These are phyloP conservation scores for Cyanidioschyzon merolae DNA, from an alignment of 23 red algal genomes.

Conservation along the genomic window DNA sequence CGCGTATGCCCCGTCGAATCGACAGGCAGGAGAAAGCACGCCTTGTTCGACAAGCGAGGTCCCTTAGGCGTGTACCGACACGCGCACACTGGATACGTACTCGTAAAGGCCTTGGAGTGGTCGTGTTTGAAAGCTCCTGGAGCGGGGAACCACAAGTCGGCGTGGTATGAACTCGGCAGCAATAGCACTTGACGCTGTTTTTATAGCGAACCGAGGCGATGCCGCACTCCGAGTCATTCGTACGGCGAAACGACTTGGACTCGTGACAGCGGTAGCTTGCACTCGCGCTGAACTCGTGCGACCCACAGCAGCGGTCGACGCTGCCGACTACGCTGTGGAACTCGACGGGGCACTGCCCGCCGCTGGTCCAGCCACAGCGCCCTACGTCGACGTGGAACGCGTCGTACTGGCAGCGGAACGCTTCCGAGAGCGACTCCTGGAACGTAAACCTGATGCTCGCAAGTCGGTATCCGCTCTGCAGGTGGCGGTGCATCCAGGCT, in stretches of 20 bases:
- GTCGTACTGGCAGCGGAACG: neutral
- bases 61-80: too few species aligned
- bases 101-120: too few species aligned
- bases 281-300: conserved; percentile 44
- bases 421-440: neutral
- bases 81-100: too few species aligned
- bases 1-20: too few species aligned
- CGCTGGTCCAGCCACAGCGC: neutral
- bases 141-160: too few species aligned
- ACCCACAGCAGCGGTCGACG: neutral
- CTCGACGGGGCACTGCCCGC: conserved; percentile 49
- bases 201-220: conserved; percentile 93
- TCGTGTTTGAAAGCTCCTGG: too few species aligned
- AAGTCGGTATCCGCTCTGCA: neutral
- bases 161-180: neutral
- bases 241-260: conserved; percentile 58
- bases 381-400: neutral
- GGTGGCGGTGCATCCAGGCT: conserved; percentile 27
- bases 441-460: neutral
- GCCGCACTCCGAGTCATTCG: conserved; percentile 84
- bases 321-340: conserved; percentile 63
- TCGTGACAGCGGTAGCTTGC: conserved; percentile 68
- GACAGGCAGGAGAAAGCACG: too few species aligned
- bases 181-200: conserved; percentile 5
- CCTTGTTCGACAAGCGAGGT: too few species aligned